Percentiles rank a stretch among this genome's conserved stretches.
Conservation (phyloP, 108 stramenopile genomes). For the Mediolabrus comicus region DNA sequence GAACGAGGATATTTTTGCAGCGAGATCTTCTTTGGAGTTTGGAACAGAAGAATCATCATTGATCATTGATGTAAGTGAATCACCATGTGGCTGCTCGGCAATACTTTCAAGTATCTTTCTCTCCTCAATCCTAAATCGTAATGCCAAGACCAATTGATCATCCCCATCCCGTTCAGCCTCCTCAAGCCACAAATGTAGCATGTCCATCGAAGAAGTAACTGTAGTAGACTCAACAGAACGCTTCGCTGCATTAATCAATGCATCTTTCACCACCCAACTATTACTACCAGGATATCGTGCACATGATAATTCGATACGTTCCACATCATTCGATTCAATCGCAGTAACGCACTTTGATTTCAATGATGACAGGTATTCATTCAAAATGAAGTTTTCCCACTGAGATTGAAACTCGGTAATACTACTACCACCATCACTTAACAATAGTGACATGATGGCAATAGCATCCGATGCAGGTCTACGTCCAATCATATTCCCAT, state of each 20-base stretch:
- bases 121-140: slow-evolving; percentile 55
- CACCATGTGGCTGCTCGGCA: neutral
- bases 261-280: slow-evolving; percentile 8
- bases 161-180: slow-evolving; percentile 12
- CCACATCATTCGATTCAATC: slow-evolving; percentile 26
- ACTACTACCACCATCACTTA: neutral
- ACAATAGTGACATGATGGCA: slow-evolving; percentile 20
- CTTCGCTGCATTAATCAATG: slow-evolving; percentile 21
- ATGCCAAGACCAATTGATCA: slow-evolving; percentile 24
- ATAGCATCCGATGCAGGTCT: slow-evolving; percentile 45
- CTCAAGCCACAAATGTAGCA: slow-evolving; percentile 1
- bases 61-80: neutral
- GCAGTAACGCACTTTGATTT: slow-evolving; percentile 28
- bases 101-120: slow-evolving; percentile 32
- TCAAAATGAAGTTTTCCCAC: too few relatives aligned
- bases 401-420: too few relatives aligned
- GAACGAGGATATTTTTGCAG: slow-evolving; percentile 30
- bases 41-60: neutral
- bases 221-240: neutral
- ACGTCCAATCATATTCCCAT: slow-evolving; percentile 25
- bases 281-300: slow-evolving; percentile 39
- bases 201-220: neutral
- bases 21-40: slow-evolving; percentile 17
- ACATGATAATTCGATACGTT: slow-evolving; percentile 32
- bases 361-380: neutral